Evolutionary conservation across 2,329 filamentous ascomycete genomes (phyloP), one percentile per base, ranked within the genome.

Genomic region (Stagonosporopsis rhizophila): DNA sequence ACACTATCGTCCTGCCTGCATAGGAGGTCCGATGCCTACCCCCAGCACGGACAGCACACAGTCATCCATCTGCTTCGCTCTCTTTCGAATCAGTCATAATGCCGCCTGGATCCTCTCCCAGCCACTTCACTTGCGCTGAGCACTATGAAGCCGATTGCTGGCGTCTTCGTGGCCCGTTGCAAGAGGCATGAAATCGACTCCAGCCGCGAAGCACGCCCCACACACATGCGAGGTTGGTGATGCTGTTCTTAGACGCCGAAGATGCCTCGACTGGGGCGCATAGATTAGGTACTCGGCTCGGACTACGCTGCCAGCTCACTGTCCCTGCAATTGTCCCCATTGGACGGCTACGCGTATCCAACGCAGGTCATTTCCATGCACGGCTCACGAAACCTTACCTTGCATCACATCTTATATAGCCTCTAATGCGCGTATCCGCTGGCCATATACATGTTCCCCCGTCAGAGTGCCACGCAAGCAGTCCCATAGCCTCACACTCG

Each of bases 401-500:
- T 61, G 57, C 63, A 66, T 62, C 62, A 59, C 60, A 56, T 66
- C 52, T 67, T 74, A 73, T 75, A 73, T 75, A 74, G 67, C 58
- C 67, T 61, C 54, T 67, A 62, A 66, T 66, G 63, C 70, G 71
- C 72, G 66, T 73, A 68, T 67, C 62, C 62, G 62, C 62, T 63
- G 59, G 62, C 47, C 57, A 59, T 68, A 53, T 66, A 65, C 62
- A 67, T 65, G 64, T 66, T 73, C 65, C 59, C 64, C 59, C 60
- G 60, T 68, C 64, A 59, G 62, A 65, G 70, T 74, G 72, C 75
- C 70, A 75, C 74, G 73, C 71, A 72, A 72, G 69, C 72, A 73
- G 58, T 66, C 64, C 52, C 54, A 51, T 64, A 66, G 67, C 69
- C 61, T 65, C 59, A 65, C 62, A 55, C 62, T 64, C 55, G 62